These are phyloP conservation scores for Lecanoromycetidae sp. DNA, from an alignment of 2,329 filamentous ascomycete species.

Conservation along the genomic window DNA sequence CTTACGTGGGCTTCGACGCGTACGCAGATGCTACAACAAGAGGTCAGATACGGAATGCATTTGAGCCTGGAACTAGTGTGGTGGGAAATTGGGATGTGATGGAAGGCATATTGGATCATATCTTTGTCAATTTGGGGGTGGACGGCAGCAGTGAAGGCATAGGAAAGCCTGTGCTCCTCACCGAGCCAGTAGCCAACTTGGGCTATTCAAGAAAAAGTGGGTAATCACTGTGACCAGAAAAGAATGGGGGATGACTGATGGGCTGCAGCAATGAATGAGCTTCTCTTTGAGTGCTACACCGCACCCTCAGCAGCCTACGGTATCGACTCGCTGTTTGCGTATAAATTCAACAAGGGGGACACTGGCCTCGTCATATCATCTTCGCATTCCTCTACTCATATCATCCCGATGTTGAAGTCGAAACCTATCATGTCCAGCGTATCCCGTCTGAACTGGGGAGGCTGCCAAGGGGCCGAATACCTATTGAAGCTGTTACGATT, in stretches of 20 bases:
- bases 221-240: constrained; percentile 24
- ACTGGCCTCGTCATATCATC: constrained; percentile 85
- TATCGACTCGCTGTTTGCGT: constrained; percentile 94
- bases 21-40: constrained; percentile 88
- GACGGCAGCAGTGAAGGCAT: constrained; percentile 59
- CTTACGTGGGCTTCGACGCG: constrained; percentile 83
- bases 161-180: constrained; percentile 84
- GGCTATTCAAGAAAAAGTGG: constrained; percentile 77
- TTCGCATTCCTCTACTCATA: constrained; percentile 83
- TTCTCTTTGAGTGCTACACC: constrained; percentile 90
- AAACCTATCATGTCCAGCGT: constrained; percentile 77
- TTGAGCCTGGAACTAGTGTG: constrained; percentile 80
- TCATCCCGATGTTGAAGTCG: constrained; percentile 82
- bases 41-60: constrained; percentile 80
- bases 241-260: not conserved
- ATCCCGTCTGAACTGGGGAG: constrained; percentile 87
- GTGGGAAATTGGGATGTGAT: constrained; percentile 97
- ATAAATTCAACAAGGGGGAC: constrained; percentile 76
- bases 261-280: constrained; percentile 77
- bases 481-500: constrained; percentile 76
- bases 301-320: constrained; percentile 85
- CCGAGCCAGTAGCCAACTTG: constrained; percentile 84
- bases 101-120: constrained; percentile 87
- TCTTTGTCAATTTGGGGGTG: constrained; percentile 86
- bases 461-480: constrained; percentile 80